Conservation (phyloP, 2,329 filamentous ascomycete genomes). For the Phialocephala sp. region DNA sequence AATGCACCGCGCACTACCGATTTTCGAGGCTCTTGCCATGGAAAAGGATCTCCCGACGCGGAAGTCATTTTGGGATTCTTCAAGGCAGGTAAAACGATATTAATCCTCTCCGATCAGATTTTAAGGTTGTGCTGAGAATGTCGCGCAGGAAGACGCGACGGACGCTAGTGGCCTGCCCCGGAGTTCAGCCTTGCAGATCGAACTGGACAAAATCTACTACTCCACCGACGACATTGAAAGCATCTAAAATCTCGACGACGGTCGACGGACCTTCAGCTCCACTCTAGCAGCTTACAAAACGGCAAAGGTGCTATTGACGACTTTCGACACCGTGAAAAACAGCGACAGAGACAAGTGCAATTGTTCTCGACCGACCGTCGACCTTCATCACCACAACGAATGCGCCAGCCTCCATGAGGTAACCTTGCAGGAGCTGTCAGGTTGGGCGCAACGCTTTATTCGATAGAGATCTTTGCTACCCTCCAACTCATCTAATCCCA, state of each 20-base stretch:
- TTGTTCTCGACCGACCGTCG: background rate
- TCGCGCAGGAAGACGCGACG: conserved; percentile 20
- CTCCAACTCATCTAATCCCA: background rate
- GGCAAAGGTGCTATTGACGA: no score
- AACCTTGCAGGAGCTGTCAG: conserved; percentile 7
- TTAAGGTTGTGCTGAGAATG: background rate
- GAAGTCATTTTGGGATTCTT: conserved; percentile 24
- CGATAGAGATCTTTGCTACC: background rate
- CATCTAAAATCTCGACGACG: background rate
- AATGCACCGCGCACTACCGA: conserved; percentile 58
- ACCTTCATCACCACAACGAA: background rate
- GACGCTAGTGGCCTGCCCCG: background rate
- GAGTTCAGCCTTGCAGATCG: conserved; percentile 21
- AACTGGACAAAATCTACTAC: background rate
- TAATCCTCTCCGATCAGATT: background rate
- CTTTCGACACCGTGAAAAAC: no score
- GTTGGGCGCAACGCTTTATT: conserved; percentile 1
- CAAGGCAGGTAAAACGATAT: background rate
- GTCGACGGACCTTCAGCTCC: background rate
- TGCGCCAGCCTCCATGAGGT: conserved; percentile 21
- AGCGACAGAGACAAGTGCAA: background rate
- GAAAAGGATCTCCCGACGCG: conserved; percentile 24
- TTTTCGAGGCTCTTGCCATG: conserved; percentile 38
- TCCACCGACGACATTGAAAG: conserved; percentile 4
- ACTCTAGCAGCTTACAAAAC: background rate